Evolutionary conservation across 2,329 filamentous ascomycete genomes (phyloP).

Genomic region (Fusarium sp.): DNA sequence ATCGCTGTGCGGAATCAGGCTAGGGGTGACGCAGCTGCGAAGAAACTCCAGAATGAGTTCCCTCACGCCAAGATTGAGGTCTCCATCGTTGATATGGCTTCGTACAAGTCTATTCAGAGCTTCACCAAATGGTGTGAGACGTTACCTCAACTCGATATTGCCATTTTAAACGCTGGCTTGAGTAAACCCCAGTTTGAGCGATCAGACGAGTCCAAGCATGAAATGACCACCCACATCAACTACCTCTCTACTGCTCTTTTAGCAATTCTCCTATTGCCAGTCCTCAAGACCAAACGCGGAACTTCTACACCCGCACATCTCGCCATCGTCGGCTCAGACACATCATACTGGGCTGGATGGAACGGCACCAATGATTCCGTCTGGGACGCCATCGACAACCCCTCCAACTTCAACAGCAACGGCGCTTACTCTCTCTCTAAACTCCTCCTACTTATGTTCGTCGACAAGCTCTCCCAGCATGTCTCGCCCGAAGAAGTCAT

Average conservation of each 20-base stretch:
- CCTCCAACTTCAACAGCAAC: constrained; percentile 37
- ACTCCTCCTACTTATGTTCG: constrained; percentile 54
- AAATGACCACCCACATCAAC: constrained; percentile 59
- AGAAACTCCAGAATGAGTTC: constrained; percentile 37
- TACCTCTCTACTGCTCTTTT: constrained; percentile 55
- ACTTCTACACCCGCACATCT: constrained; percentile 42
- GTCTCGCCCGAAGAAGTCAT: constrained; percentile 58
- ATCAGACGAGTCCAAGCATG: constrained; percentile 54
- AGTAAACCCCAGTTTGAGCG: constrained; percentile 42
- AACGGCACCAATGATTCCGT: constrained; percentile 37
- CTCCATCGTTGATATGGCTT: constrained; percentile 62
- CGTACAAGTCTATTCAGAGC: constrained; percentile 59
- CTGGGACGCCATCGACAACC: constrained; percentile 39
- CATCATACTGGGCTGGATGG: constrained; percentile 48
- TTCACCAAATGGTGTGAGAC: constrained; percentile 56
- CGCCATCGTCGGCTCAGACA: constrained; percentile 52
- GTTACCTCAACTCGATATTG: constrained; percentile 59
- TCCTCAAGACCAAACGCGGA: constrained; percentile 48
- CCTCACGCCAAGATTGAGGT: constrained; percentile 60
- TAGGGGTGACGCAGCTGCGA: constrained; percentile 59
- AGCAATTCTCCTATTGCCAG: constrained; percentile 51
- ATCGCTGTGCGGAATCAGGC: constrained; percentile 60
- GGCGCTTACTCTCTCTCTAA: constrained; percentile 48
- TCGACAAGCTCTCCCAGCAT: constrained; percentile 54
- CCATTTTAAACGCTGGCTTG: constrained; percentile 62